These are phyloP conservation scores for Tulasnella sp. DNA, from an alignment of 768 basidiomycete genomes.

Conservation along the genomic window DNA sequence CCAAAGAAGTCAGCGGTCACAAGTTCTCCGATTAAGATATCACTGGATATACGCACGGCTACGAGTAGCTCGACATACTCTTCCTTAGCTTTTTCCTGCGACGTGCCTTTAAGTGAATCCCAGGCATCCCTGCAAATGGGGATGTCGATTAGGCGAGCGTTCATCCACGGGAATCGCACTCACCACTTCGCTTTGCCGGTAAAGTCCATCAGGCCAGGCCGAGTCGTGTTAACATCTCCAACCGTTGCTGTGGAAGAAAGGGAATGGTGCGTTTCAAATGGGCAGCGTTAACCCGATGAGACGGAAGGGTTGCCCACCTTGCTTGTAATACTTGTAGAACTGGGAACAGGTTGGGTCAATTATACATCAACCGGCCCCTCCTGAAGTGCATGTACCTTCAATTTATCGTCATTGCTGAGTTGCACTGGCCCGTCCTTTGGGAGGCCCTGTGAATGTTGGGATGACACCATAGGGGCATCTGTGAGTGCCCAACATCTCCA, in stretches of 20 bases:
- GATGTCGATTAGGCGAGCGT: neutral
- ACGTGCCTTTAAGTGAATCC: conserved; percentile 60
- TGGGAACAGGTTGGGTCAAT: conserved; percentile 30
- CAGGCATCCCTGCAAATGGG: conserved; percentile 67
- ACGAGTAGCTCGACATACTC: conserved; percentile 72
- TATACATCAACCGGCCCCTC: neutral
- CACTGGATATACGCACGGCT: conserved; percentile 41
- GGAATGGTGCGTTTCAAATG: conserved; percentile 1
- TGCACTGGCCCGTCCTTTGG: conserved; percentile 77
- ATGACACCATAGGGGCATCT: neutral
- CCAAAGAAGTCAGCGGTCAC: neutral
- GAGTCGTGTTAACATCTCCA: conserved; percentile 58
- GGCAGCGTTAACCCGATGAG: neutral
- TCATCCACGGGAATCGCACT: conserved; percentile 18
- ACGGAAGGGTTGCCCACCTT: conserved; percentile 45
- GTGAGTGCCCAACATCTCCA: neutral
- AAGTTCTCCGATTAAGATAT: neutral
- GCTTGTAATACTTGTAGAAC: conserved; percentile 96
- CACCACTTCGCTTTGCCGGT: conserved; percentile 87
- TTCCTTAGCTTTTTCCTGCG: conserved; percentile 60
- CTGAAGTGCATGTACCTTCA: conserved; percentile 31
- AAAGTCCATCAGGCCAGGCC: conserved; percentile 78
- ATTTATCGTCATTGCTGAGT: conserved; percentile 64
- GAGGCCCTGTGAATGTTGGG: conserved; percentile 35
- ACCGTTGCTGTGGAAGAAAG: conserved; percentile 44